A percentile compares a stretch with the other conserved stretches of the same genome.
Conservation (phyloP, 169 alveolate species). For the Eimeria tenella region DNA sequence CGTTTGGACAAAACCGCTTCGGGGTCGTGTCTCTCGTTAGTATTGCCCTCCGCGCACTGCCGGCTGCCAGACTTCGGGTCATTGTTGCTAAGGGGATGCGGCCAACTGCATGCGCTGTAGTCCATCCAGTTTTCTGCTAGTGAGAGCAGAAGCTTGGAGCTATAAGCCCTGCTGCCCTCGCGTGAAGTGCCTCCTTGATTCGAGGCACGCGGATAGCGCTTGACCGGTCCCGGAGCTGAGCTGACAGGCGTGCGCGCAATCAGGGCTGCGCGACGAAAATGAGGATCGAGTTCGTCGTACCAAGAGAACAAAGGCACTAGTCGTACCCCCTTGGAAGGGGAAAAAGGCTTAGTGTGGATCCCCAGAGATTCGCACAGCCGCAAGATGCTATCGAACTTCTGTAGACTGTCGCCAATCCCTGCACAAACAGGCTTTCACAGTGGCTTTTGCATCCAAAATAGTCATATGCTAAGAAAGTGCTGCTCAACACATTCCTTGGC, state of each 20-base stretch:
- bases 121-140: constrained; percentile 73
- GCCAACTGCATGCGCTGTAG: constrained; percentile 68
- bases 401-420: constrained; percentile 62
- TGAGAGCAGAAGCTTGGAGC: constrained; percentile 26
- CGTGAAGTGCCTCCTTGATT: background rate
- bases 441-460: background rate
- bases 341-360: constrained; percentile 54
- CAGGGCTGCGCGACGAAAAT: constrained; percentile 53
- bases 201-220: background rate
- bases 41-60: background rate
- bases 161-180: background rate
- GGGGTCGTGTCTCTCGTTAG: background rate
- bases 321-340: constrained; percentile 44
- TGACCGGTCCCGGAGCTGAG: background rate
- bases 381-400: constrained; percentile 58
- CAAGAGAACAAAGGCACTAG: constrained; percentile 60
- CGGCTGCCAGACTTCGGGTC: constrained; percentile 41
- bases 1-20: constrained; percentile 10
- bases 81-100: constrained; percentile 66
- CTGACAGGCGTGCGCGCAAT: background rate
- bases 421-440: background rate
- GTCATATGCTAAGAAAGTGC: too few species aligned
- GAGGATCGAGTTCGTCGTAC: constrained; percentile 71
- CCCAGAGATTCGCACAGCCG: constrained; percentile 65
- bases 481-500: too few species aligned